Conservation (phyloP, 768 basidiomycete species). For the Tylopilus vinaceipallidus region DNA sequence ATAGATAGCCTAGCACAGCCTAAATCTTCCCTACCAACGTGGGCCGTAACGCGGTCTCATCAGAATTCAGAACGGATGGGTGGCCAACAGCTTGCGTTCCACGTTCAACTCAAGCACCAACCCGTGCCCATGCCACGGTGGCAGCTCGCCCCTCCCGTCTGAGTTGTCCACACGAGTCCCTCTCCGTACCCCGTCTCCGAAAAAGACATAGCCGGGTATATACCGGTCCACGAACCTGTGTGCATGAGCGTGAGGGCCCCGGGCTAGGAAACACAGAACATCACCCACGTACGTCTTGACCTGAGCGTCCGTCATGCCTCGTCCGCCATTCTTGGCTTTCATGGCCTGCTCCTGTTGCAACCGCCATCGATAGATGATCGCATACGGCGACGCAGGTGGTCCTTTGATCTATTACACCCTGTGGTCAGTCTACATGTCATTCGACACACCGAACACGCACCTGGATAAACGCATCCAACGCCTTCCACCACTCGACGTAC, state of each 20-base stretch:
- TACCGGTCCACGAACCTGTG: conserved; percentile 86
- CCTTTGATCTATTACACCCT: conserved; percentile 37
- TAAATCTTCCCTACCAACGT: neutral
- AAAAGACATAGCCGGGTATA: conserved; percentile 92
- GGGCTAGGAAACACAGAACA: neutral
- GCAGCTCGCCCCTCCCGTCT: conserved; percentile 14
- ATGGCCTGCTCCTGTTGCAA: conserved; percentile 87
- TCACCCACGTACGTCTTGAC: conserved; percentile 47
- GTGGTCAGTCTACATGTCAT: conserved; percentile 3
- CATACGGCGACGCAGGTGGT: conserved; percentile 34
- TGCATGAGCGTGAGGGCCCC: neutral
- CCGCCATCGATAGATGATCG: conserved; percentile 83
- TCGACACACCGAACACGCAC: conserved; percentile 36
- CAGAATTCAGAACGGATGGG: conserved; percentile 38
- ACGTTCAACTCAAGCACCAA: conserved; percentile 56
- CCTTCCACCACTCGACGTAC: conserved; percentile 68
- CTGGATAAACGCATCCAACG: conserved; percentile 76
- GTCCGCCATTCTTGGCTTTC: conserved; percentile 81
- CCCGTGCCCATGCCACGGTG: conserved; percentile 47
- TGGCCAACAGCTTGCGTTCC: conserved; percentile 45
- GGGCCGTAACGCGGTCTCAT: neutral
- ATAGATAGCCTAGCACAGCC: no score
- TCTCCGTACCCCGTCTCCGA: conserved; percentile 53
- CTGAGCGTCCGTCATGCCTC: conserved; percentile 85
- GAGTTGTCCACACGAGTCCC: conserved; percentile 19